These are phyloP conservation scores for Pleoardoris graminearum DNA, from an alignment of 2,329 filamentous ascomycete genomes.

Conservation along the genomic window DNA sequence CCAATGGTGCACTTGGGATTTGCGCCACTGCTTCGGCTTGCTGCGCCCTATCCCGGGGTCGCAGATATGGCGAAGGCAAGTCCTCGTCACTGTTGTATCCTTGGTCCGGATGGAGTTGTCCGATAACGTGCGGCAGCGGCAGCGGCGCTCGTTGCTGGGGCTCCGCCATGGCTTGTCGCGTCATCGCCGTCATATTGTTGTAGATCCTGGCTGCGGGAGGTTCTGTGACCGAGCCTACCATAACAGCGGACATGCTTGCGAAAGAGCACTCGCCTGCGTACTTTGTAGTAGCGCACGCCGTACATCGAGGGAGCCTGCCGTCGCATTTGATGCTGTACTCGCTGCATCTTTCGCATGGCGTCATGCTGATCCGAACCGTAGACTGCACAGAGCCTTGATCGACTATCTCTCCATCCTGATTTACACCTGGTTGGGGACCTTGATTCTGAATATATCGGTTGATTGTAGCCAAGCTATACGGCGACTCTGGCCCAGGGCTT, in stretches of 20 bases:
- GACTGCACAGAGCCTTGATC: background rate
- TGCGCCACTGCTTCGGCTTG: background rate
- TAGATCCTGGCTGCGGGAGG: background rate
- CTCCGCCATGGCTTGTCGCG: background rate
- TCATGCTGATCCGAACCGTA: background rate
- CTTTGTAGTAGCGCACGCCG: slow-evolving; percentile 87
- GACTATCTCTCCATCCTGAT: background rate
- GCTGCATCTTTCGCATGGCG: background rate
- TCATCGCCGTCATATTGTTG: background rate
- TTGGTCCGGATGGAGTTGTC: background rate
- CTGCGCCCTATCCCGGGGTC: background rate
- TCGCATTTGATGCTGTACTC: slow-evolving; percentile 84
- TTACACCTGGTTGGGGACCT: background rate
- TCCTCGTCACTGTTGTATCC: slow-evolving; percentile 1
- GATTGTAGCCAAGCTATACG: slow-evolving; percentile 4
- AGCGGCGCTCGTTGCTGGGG: background rate
- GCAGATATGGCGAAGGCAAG: background rate
- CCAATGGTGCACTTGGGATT: background rate
- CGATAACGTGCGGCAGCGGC: too few relatives aligned
- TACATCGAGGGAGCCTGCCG: slow-evolving; percentile 88
- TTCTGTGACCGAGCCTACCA: background rate
- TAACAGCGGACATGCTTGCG: background rate
- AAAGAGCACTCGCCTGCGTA: slow-evolving; percentile 73
- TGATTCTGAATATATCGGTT: slow-evolving; percentile 1
- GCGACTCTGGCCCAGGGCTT: slow-evolving; percentile 2